Base-by-base conservation (phyloP, 306 rosid species). In the Carpinus viminea region DNA sequence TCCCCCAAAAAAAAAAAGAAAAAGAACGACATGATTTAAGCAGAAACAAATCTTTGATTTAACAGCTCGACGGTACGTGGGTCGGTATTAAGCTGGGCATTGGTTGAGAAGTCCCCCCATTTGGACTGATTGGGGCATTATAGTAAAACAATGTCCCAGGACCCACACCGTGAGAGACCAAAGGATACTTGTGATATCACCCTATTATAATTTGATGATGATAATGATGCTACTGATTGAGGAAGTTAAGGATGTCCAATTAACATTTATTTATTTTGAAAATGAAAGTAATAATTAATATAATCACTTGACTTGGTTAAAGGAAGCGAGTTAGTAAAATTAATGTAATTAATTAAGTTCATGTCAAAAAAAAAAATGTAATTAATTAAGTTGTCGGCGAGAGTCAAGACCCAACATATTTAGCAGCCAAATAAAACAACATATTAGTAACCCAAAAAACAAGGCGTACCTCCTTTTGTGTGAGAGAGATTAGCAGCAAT, bases 31-130 rank as follows among this genome's bases (percentile, higher is more conserved):
- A 65, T 65, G 50, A 17, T 65, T 10, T 9, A 65, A 10, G 38
- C 1, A 10, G 17, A n/a, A 36, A 17, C 26, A 65, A 7, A 38
- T 41, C 26, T 66, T 66, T 38, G 71, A 66, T 66, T 8, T 38
- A 66, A 70, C 60, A 41, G 55, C 83, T 69, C 53, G 70, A 74
- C 76, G 46, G 41, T 3, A 2, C 9, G 7, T 5, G 46, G 64
- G 45, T 16, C 36, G 52, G 47, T 52, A 51, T 12, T 76, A 34
- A 34, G 54, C 54, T 68, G 54, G 24, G n/a, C 80, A 13, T 21
- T 0, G 9, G 57, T 21, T 74, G 79, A n/a, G 61, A 80, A 28
- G 75, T 68, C 71, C 7, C 50, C 52, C n/a, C 71, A 43, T 36
- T 18, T 65, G 26, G 50, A 66, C 12, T 64, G 24, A 1, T 6